Evolutionary conservation across 768 basidiomycete genomes (phyloP), one percentile per base, ranked within the genome.

Genomic region (Daedaleopsis nitida): DNA sequence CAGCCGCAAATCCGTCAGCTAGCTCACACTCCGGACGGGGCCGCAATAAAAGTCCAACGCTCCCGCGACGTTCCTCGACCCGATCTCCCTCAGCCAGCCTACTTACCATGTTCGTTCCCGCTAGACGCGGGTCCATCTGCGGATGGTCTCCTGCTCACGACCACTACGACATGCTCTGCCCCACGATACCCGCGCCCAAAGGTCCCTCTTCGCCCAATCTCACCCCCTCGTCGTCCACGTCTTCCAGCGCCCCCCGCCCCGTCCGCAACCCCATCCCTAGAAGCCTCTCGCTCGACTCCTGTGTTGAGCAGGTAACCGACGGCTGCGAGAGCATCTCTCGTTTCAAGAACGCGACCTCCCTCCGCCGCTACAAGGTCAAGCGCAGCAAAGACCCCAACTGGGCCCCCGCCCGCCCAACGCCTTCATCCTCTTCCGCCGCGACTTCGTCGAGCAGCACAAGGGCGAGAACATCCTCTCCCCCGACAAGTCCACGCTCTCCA

Each of bases 381-480:
- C 76, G 78, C 43, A 70, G 74, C 56, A 75, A 76, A 11, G 82
- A 86, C 59, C 82, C 86, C 0, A 73, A 70, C n/a, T 85, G 83
- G 81, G 80, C 88, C 38, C 86, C 24, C 83, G 88, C 13, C 88
- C 88, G 4, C 81, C 85, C 1, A 89, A 89, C 62, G 78, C 85
- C 47, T 89, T 89, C 74, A 87, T 89, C 71, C 82, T 89, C 55
- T 89, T 89, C 75, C 86, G 88, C 35, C 86, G 87, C 67, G 81
- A 87, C 63, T 89, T 82, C 81, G 65, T 80, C 72, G 66, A 75
- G 75, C 60, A 78, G 84, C 69, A 71, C 73, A 73, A 77, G 45
- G 77, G 78, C 5, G 72, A 76, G 35, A 23, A 45, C 11, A 16
- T 60, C 32, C 66, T 65, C 27, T 38, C 58, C 14, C 68, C 64